Conservation (phyloP, 2,329 filamentous ascomycete species). For the Colletotrichum liaoningense region DNA sequence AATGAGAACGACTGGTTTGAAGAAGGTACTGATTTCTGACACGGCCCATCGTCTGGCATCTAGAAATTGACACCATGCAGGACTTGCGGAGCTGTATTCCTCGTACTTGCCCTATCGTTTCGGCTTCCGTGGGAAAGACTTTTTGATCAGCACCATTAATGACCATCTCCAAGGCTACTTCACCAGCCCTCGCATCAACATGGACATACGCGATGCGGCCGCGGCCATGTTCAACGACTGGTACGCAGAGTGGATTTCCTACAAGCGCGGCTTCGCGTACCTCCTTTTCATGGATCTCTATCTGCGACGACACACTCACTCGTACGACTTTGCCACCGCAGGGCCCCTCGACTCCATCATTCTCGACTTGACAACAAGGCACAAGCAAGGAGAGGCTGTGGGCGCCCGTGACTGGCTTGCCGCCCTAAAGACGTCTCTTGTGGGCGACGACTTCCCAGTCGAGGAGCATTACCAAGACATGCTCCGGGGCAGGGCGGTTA, state of each 20-base stretch:
- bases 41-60: background rate
- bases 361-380: background rate
- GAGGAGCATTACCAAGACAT: slow-evolving; percentile 11
- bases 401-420: background rate
- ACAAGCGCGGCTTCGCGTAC: slow-evolving; percentile 22
- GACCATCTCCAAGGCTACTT: slow-evolving; percentile 28
- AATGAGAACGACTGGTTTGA: slow-evolving; percentile 34
- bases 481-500: slow-evolving; percentile 1
- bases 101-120: slow-evolving; percentile 34
- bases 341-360: slow-evolving; percentile 11
- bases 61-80: background rate
- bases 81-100: slow-evolving; percentile 33
- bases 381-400: background rate
- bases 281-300: slow-evolving; percentile 17
- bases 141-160: slow-evolving; percentile 26
- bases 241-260: slow-evolving; percentile 34
- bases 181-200: slow-evolving; percentile 26
- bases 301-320: background rate
- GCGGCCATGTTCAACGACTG: slow-evolving; percentile 30
- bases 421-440: background rate
- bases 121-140: slow-evolving; percentile 25
- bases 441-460: background rate
- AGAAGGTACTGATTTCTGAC: slow-evolving; percentile 16
- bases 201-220: slow-evolving; percentile 20
- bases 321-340: background rate